A percentile compares a stretch with the other conserved stretches of the same genome.
Conservation (phyloP, 257 asterid genomes). For the Lantana camara region DNA sequence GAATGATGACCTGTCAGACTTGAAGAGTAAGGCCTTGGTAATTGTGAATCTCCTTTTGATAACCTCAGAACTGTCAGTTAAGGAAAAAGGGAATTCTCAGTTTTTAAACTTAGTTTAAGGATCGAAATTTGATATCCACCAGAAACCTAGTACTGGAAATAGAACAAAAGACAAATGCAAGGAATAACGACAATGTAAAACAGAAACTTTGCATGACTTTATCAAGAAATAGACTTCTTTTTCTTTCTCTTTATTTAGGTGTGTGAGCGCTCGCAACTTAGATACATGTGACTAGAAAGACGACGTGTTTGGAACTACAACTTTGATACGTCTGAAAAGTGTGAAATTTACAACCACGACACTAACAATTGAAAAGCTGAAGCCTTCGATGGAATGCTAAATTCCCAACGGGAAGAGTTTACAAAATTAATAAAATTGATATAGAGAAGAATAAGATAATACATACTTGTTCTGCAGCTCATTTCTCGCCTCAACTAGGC, state of each 20-base stretch:
- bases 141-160: neutral
- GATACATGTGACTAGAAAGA: neutral
- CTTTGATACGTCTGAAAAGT: neutral
- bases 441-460: too few relatives aligned
- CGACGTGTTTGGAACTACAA: neutral
- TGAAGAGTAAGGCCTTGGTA: constrained; percentile 64
- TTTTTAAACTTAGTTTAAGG: neutral
- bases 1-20: constrained; percentile 80
- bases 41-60: constrained; percentile 68
- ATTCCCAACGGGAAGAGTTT: constrained; percentile 34
- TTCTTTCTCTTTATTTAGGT: too few relatives aligned
- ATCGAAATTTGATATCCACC: neutral
- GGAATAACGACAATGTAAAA: too few relatives aligned
- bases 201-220: neutral
- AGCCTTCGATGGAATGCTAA: neutral
- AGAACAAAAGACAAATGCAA: neutral
- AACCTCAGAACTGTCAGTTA: constrained; percentile 59
- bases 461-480: constrained; percentile 61
- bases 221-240: neutral
- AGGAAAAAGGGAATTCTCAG: too few relatives aligned
- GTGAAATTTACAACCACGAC: neutral
- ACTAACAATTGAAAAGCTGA: neutral
- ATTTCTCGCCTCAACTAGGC: too few relatives aligned
- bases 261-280: too few relatives aligned
- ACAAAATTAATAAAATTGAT: constrained; percentile 61